Base-by-base conservation (phyloP, 495 filamentous ascomycete genomes). In the Peziza echinospora region DNA sequence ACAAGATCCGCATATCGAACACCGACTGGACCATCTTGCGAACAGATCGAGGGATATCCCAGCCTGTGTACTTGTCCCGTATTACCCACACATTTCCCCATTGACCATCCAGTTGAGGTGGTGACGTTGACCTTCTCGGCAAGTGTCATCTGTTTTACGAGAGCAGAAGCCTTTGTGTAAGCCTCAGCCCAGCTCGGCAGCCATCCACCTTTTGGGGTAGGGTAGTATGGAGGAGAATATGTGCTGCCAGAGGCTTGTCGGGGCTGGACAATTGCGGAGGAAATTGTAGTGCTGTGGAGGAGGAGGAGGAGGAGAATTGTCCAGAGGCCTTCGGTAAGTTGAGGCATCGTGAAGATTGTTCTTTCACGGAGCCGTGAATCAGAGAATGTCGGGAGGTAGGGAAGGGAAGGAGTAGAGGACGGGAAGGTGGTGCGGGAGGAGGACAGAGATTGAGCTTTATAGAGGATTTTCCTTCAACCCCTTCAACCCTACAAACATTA, bases 211-310 rank as follows among this genome's bases (percentile, higher is more conserved):
- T 64, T 69, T 0, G 86, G 86, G 0, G 81, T 66, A 1, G 85
- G 84, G 57, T 91, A 93, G 76, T 81, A 92, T 1, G 84, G 78
- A 10, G 78, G 77, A n/a, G 45, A 51, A 39, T 43, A 48, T 23
- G 41, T 21, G 41, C 41, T 43, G 3, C 6, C 3, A 11, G 30
- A 37, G n/a, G n/a, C n/a, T n/a, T n/a, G n/a, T n/a, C n/a, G n/a
- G n/a, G n/a, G n/a, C n/a, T n/a, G n/a, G n/a, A n/a, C n/a, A n/a
- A n/a, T n/a, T n/a, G n/a, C n/a, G n/a, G n/a, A n/a, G n/a, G n/a
- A n/a, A n/a, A n/a, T n/a, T n/a, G n/a, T n/a, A n/a, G n/a, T n/a
- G n/a, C n/a, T n/a, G n/a, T n/a, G n/a, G n/a, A n/a, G n/a, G n/a
- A n/a, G n/a, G n/a, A n/a, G n/a, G n/a, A n/a, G n/a, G n/a, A n/a